Conservation (phyloP, 768 basidiomycete species). For the Krasilnikovozyma curviuscula region DNA sequence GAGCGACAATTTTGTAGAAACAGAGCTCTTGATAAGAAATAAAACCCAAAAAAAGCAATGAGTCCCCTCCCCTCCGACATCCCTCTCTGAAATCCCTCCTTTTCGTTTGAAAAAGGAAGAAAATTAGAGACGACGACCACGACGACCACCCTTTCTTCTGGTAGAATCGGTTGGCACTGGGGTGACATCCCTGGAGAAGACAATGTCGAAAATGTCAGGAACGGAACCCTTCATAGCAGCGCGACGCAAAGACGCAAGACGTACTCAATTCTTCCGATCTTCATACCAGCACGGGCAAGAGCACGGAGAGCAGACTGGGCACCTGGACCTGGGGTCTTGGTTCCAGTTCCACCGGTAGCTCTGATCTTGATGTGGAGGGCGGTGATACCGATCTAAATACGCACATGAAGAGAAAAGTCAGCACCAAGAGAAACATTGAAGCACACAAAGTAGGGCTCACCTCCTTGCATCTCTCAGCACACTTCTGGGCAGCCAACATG, state of each 20-base stretch:
- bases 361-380: conserved; percentile 96
- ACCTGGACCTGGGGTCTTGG: conserved; percentile 97
- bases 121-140: conserved; percentile 15
- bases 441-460: conserved; percentile 28
- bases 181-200: conserved; percentile 49
- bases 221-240: neutral
- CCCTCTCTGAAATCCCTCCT: too few relatives aligned
- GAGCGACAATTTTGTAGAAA: too few relatives aligned
- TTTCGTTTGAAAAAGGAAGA: too few relatives aligned
- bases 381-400: conserved; percentile 46
- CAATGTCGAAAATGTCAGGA: neutral
- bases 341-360: conserved; percentile 91
- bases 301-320: conserved; percentile 96
- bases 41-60: too few relatives aligned
- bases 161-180: conserved; percentile 95
- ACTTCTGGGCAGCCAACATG: conserved; percentile 97
- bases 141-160: conserved; percentile 61
- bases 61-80: too few relatives aligned
- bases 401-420: neutral
- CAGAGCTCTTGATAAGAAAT: too few relatives aligned
- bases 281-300: conserved; percentile 93
- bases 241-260: neutral
- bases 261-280: conserved; percentile 80
- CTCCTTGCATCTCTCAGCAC: conserved; percentile 88
- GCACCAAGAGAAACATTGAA: neutral